phyloP scores from a whole-genome alignment of 169 alveolate species.

The Eimeria sp. region DNA sequence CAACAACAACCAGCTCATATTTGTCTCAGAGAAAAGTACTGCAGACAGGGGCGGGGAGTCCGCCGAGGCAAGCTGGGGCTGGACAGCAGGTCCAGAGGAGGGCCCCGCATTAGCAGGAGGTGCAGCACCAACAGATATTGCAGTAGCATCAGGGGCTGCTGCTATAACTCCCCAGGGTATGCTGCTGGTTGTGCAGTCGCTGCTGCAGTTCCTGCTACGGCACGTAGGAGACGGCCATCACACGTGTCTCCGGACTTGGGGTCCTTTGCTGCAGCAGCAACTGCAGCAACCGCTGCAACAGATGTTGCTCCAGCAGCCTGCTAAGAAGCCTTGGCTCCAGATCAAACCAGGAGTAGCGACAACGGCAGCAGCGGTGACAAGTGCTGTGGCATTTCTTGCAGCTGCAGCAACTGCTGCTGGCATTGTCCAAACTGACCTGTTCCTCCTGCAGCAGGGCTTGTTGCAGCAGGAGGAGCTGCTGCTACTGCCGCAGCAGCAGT shows the following conservation, averaged over 20 bases:
- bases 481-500: neutral
- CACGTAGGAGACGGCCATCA: neutral
- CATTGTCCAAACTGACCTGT: constrained; percentile 22
- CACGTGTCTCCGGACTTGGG: constrained; percentile 2
- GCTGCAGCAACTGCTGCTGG: constrained; percentile 35
- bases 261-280: neutral
- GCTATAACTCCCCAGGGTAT: neutral
- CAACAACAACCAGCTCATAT: neutral
- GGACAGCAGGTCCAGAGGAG: neutral
- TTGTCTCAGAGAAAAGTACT: neutral
- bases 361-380: neutral
- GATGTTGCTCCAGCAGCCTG: neutral
- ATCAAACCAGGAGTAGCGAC: neutral
- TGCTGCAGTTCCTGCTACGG: constrained; percentile 10
- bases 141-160: neutral
- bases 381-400: neutral
- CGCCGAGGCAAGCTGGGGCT: neutral
- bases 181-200: constrained; percentile 24
- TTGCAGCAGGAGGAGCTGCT: neutral
- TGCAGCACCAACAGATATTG: neutral
- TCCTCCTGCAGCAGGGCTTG: constrained; percentile 22
- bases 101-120: neutral
- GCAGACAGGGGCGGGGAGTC: neutral
- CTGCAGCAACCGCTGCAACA: constrained; percentile 24
- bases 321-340: constrained; percentile 1